These are phyloP conservation scores for Megacollybia marginata DNA, from an alignment of 768 basidiomycete species.

Conservation along the genomic window DNA sequence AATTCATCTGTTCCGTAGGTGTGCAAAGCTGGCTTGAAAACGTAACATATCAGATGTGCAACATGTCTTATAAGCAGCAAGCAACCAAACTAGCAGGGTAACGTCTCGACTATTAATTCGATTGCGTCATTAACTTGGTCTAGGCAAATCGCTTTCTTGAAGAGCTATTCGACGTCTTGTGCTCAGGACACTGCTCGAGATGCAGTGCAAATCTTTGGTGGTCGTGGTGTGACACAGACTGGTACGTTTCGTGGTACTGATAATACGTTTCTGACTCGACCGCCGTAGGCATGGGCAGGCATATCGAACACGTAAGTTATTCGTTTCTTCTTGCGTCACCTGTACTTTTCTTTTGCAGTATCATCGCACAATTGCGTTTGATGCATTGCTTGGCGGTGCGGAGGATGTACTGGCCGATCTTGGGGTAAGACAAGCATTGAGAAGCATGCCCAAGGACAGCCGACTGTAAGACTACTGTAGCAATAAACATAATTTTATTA, in stretches of 20 bases:
- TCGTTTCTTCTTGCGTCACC: constrained; percentile 1
- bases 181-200: constrained; percentile 46
- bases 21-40: constrained; percentile 87
- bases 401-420: constrained; percentile 71
- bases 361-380: constrained; percentile 77
- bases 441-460: constrained; percentile 48
- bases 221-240: constrained; percentile 76
- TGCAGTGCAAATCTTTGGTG: constrained; percentile 83
- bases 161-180: constrained; percentile 55
- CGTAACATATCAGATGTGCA: constrained; percentile 89
- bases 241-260: constrained; percentile 64
- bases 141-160: constrained; percentile 67
- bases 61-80: constrained; percentile 83
- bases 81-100: constrained; percentile 76
- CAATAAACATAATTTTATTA: too few relatives aligned
- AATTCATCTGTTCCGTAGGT: constrained; percentile 13
- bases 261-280: constrained; percentile 13
- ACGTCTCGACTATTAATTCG: neutral
- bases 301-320: constrained; percentile 61
- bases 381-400: constrained; percentile 75
- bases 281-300: constrained; percentile 53
- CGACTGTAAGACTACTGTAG: too few relatives aligned
- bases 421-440: constrained; percentile 67
- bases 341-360: constrained; percentile 35
- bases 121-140: too few relatives aligned